Evolutionary conservation across 352 stramenopile species (phyloP).

Genomic region (Phytophthora colocasiae): DNA sequence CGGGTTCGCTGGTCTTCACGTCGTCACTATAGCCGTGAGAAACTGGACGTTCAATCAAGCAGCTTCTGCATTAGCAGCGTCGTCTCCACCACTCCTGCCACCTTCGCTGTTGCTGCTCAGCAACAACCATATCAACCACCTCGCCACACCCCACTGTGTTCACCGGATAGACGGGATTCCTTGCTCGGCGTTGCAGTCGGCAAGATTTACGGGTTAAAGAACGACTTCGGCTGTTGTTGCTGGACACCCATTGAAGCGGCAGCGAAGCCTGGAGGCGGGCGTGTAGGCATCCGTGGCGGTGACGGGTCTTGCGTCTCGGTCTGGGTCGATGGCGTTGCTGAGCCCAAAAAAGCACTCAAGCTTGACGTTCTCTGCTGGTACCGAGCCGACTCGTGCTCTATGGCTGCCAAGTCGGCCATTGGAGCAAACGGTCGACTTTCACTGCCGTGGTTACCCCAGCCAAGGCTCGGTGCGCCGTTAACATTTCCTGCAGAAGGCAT

Average conservation of each 20-base stretch:
- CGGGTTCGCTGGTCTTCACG: not conserved
- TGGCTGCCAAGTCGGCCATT: constrained; percentile 74
- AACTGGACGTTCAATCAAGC: constrained; percentile 6
- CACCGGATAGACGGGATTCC: constrained; percentile 6
- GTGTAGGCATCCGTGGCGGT: constrained; percentile 35
- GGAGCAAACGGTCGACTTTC: constrained; percentile 43
- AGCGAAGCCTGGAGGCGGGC: constrained; percentile 55
- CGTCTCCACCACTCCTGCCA: constrained; percentile 7
- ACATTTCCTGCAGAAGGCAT: constrained; percentile 14
- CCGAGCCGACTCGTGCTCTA: constrained; percentile 69
- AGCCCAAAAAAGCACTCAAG: constrained; percentile 70
- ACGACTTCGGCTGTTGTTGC: constrained; percentile 53
- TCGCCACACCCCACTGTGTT: constrained; percentile 4
- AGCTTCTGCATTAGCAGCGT: constrained; percentile 10
- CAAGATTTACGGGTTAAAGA: constrained; percentile 61
- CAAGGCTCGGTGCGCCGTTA: constrained; percentile 4
- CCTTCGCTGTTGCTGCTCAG: constrained; percentile 5
- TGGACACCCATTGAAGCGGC: constrained; percentile 21
- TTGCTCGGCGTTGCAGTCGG: constrained; percentile 13
- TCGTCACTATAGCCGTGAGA: not conserved
- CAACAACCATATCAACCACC: constrained; percentile 10
- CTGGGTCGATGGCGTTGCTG: constrained; percentile 33
- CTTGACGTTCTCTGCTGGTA: constrained; percentile 82
- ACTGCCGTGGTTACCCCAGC: constrained; percentile 8
- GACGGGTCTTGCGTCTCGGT: constrained; percentile 34